Percentiles rank a stretch among this genome's conserved stretches.
These are phyloP conservation scores for Microbotryomycetes sp. DNA, from an alignment of 1,284 basidiomycete genomes.

Conservation along the genomic window DNA sequence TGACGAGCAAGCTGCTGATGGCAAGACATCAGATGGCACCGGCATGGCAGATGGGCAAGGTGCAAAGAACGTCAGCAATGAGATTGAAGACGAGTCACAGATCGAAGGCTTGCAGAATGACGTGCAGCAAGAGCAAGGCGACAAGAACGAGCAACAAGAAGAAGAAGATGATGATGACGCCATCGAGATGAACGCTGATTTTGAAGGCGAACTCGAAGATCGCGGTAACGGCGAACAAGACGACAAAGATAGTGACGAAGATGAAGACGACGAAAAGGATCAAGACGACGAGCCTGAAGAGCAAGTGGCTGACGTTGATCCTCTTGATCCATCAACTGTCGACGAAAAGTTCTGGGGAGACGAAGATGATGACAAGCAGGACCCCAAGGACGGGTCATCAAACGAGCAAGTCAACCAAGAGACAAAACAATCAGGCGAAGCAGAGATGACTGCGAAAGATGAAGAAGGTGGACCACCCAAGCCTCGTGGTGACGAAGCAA, in stretches of 20 bases:
- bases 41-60: slow-evolving; percentile 83
- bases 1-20: slow-evolving; percentile 50
- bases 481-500: slow-evolving; percentile 49
- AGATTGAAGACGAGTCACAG: slow-evolving; percentile 91
- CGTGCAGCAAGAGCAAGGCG: slow-evolving; percentile 54
- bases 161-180: slow-evolving; percentile 55
- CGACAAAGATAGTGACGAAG: slow-evolving; percentile 53
- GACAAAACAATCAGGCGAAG: slow-evolving; percentile 52
- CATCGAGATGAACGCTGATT: slow-evolving; percentile 45
- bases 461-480: slow-evolving; percentile 45
- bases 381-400: slow-evolving; percentile 46
- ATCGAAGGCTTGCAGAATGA: slow-evolving; percentile 85
- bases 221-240: slow-evolving; percentile 64
- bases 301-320: slow-evolving; percentile 75
- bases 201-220: slow-evolving; percentile 47
- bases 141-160: slow-evolving; percentile 56
- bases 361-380: slow-evolving; percentile 51
- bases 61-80: slow-evolving; percentile 77
- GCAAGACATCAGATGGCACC: slow-evolving; percentile 56
- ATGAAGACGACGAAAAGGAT: slow-evolving; percentile 52
- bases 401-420: slow-evolving; percentile 49
- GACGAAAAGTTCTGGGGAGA: slow-evolving; percentile 98
- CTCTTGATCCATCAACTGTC: slow-evolving; percentile 74
- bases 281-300: slow-evolving; percentile 60
- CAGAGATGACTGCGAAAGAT: slow-evolving; percentile 73